Evolutionary conservation across 2,329 filamentous ascomycete genomes (phyloP).

Genomic region (Penicillium sp.): DNA sequence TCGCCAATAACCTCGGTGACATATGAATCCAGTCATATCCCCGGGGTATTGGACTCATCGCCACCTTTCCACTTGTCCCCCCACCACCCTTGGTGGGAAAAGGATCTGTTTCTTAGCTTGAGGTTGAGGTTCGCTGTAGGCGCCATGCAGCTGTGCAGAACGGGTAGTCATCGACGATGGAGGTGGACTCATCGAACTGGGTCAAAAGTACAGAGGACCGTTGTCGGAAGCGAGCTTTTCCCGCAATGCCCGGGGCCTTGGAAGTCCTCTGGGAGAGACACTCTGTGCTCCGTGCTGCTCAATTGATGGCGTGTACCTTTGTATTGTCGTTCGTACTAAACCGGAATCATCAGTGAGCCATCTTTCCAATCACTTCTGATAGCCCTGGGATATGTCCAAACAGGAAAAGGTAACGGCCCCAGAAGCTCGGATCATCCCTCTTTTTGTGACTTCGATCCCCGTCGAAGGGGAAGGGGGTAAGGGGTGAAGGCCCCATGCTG

Average conservation of each 20-base stretch:
- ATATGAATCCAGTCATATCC: constrained; percentile 16
- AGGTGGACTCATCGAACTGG: constrained; percentile 7
- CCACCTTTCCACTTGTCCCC: no score
- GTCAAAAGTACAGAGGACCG: constrained; percentile 5
- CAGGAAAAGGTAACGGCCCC: constrained; percentile 2
- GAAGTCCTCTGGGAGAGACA: background rate
- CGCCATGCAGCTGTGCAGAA: background rate
- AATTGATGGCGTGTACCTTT: constrained; percentile 4
- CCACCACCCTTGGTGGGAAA: no score
- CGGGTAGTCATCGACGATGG: constrained; percentile 5
- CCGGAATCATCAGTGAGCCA: background rate
- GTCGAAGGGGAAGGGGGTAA: background rate
- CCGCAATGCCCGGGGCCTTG: background rate
- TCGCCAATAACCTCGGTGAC: constrained; percentile 18
- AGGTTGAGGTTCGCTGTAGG: background rate
- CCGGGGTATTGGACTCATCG: constrained; percentile 1
- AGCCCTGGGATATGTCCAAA: background rate
- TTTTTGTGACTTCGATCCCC: background rate
- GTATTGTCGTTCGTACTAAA: constrained; percentile 8
- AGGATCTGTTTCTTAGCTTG: background rate
- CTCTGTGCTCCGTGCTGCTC: background rate
- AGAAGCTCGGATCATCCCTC: background rate
- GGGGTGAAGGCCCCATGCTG: background rate
- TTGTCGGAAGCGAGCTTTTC: background rate
- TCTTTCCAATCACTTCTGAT: background rate